Base-by-base conservation (phyloP, 306 rosid genomes). In the Dryas alaskensis region DNA sequence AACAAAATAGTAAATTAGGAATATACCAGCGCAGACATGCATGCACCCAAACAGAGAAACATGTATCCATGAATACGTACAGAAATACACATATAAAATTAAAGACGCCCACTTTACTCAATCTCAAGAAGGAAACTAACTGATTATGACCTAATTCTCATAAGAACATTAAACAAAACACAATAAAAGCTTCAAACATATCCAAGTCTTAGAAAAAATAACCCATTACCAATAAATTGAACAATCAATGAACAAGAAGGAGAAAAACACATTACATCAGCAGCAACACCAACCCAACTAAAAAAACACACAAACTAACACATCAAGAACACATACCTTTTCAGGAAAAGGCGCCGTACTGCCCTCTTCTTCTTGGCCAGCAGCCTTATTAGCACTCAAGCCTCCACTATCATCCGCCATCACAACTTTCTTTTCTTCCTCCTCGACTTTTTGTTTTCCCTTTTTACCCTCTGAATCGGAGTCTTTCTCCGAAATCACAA, bases 371-470 rank as follows among this genome's bases (percentile, higher is more conserved):
- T 90, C 97, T 76, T 79, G 81, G 19, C 93, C 89, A 73, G 81
- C 88, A 14, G 86, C 97, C 85, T 87, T 90, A 58, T 90, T 89
- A 53, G 97, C 97, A 77, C 98, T 90, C 84, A 90, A 76, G 9
- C 97, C 98, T 19, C 98, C 98, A 57, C 96, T 90, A 47, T 90
- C 95, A 62, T 87, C 98, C 14, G 81, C 97, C 98, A 93, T 93
- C 74, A 4, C 79, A 39, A 78, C 92, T 53, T 80, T 81, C 16
- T 75, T 74, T 46, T 75, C 67, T 63, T 70, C 78, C 19, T 49
- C 55, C 7, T 61, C 77, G 5, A 52, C 77, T 53, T n/a, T 47
- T 51, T 75, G 78, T 27, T 74, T 71, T 10, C 44, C 84, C 73
- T 80, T 80, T n/a, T 22, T 58, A 39, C 47, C 53, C 51, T 73